Conservation (phyloP, 2,329 filamentous ascomycete species). For the Xylaria polymorpha region DNA sequence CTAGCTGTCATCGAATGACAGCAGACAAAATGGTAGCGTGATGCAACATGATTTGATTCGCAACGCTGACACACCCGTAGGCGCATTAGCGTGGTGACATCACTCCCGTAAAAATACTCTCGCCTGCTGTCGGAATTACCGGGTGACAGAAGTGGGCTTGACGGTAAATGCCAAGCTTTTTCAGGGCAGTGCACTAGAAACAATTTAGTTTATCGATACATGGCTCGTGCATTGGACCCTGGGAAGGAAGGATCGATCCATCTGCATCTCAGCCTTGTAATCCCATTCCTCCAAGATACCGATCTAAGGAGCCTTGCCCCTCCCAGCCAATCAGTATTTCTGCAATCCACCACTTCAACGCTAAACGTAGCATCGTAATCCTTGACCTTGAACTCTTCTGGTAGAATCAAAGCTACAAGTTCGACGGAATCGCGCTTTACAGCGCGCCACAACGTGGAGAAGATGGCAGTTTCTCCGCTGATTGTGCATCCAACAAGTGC, state of each 20-base stretch:
- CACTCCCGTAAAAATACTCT: background rate
- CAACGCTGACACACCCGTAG: background rate
- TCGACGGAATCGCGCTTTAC: background rate
- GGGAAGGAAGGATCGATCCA: background rate
- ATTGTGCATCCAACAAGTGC: slow-evolving; percentile 47
- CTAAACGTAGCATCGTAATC: background rate
- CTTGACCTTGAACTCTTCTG: background rate
- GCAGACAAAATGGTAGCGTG: background rate
- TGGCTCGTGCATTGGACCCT: slow-evolving; percentile 2
- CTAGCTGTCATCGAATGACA: background rate
- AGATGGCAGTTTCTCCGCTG: slow-evolving; percentile 51
- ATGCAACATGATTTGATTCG: slow-evolving; percentile 14
- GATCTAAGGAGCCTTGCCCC: slow-evolving; percentile 14
- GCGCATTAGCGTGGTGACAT: slow-evolving; percentile 8
- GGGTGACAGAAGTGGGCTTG: background rate
- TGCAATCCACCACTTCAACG: background rate
- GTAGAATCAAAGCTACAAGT: background rate
- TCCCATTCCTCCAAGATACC: background rate
- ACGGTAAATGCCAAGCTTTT: background rate
- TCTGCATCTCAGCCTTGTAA: slow-evolving; percentile 10
- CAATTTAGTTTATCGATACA: background rate
- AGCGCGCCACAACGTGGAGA: slow-evolving; percentile 10
- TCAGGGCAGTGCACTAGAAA: background rate
- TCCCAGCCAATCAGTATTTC: slow-evolving; percentile 19
- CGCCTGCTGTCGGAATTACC: slow-evolving; percentile 15